Conservation (phyloP, 2,329 filamentous ascomycete genomes). For the Trematosphaeria pertusa region DNA sequence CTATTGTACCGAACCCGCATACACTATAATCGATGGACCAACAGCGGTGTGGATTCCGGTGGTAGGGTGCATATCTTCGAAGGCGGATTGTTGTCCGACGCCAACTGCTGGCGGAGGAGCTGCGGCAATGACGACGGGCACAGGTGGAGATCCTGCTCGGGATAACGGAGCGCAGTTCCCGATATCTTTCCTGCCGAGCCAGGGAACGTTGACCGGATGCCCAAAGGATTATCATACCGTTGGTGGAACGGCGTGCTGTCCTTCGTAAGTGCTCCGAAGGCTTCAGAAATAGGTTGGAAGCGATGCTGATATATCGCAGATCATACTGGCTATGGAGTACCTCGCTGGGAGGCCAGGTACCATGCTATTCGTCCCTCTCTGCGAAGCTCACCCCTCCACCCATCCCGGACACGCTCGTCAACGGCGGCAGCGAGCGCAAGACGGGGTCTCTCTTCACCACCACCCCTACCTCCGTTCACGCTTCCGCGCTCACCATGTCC, state of each 20-base stretch:
- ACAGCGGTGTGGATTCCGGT: constrained; percentile 26
- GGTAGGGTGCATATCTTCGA: constrained; percentile 25
- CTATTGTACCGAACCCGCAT: constrained; percentile 24
- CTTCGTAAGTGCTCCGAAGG: constrained; percentile 18
- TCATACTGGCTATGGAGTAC: constrained; percentile 28
- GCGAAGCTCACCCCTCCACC: constrained; percentile 13
- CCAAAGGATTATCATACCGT: constrained; percentile 28
- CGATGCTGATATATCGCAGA: constrained; percentile 7
- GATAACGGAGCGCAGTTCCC: constrained; percentile 20
- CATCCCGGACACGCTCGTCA: constrained; percentile 20
- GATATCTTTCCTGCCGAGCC: constrained; percentile 13
- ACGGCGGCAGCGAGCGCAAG: background rate
- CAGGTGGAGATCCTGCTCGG: too few species aligned
- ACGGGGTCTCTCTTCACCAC: constrained; percentile 2
- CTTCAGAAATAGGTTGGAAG: too few species aligned
- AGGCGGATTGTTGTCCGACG: constrained; percentile 24
- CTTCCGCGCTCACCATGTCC: constrained; percentile 13
- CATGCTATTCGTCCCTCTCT: constrained; percentile 30
- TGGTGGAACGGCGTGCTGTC: constrained; percentile 25
- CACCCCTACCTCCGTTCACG: background rate
- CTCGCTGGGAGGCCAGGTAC: constrained; percentile 33
- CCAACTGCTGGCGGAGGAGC: constrained; percentile 10
- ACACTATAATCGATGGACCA: constrained; percentile 26
- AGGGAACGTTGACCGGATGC: constrained; percentile 18
- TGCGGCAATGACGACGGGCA: background rate